These are phyloP conservation scores for Nitzschia sp. DNA, from an alignment of 108 stramenopile species.

Conservation along the genomic window DNA sequence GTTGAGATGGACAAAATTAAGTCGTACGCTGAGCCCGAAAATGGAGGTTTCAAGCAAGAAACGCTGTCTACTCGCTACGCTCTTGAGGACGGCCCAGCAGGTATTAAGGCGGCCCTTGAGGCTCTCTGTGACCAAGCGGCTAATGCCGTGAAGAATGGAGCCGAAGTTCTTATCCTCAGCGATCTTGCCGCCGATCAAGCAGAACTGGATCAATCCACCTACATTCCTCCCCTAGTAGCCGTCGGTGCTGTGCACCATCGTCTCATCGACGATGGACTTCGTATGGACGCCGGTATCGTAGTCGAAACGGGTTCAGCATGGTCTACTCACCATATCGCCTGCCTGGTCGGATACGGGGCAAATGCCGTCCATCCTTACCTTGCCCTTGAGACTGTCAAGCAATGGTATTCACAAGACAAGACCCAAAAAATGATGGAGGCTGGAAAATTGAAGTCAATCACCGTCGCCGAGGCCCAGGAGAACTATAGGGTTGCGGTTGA, in stretches of 20 bases:
- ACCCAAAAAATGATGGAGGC: conserved; percentile 85
- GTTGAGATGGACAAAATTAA: conserved; percentile 75
- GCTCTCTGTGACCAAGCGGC: conserved; percentile 83
- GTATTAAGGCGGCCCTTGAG: conserved; percentile 84
- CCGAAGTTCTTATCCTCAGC: conserved; percentile 89
- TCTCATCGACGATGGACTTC: conserved; percentile 89
- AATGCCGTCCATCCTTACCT: conserved; percentile 95
- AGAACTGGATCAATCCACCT: conserved; percentile 61
- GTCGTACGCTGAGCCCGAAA: conserved; percentile 50
- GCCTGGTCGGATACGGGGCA: conserved; percentile 94
- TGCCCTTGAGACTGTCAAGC: conserved; percentile 93
- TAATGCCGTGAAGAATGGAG: conserved; percentile 79
- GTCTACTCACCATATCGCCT: conserved; percentile 95
- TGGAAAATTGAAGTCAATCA: conserved; percentile 71
- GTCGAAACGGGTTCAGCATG: conserved; percentile 93
- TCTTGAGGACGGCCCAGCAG: conserved; percentile 77
- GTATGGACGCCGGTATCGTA: conserved; percentile 91
- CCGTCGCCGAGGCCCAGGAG: conserved; percentile 84
- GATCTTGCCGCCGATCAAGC: conserved; percentile 74
- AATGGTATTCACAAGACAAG: conserved; percentile 75
- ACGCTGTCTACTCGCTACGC: conserved; percentile 87
- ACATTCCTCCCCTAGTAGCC: conserved; percentile 92
- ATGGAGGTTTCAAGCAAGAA: conserved; percentile 78
- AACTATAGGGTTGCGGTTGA: conserved; percentile 92
- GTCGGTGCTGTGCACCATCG: conserved; percentile 97